These are phyloP conservation scores for Fagopyrum tataricum DNA, from an alignment of 148 eudicot species.

Conservation along the genomic window DNA sequence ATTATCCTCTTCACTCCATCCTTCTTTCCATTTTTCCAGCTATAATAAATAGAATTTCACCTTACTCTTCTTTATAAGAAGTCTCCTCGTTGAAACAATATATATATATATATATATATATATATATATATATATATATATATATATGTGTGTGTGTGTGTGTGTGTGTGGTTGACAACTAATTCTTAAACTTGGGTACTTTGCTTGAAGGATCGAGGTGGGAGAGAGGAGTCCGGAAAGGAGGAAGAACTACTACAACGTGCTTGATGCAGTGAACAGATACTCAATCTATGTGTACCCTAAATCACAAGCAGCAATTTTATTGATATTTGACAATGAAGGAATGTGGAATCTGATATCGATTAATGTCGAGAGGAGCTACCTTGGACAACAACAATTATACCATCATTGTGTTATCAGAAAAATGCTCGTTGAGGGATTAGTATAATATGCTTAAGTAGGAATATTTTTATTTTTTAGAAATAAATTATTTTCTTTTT, in stretches of 20 bases:
- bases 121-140: too few relatives aligned
- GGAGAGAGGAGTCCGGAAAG: conserved; percentile 45
- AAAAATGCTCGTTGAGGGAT: conserved; percentile 31
- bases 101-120: too few relatives aligned
- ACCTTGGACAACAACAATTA: conserved; percentile 45
- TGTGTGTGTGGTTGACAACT: too few relatives aligned
- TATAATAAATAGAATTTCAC: conserved; percentile 13
- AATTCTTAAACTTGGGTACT: too few relatives aligned
- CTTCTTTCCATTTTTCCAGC: conserved; percentile 26
- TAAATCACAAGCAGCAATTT: conserved; percentile 38
- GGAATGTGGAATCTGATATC: conserved; percentile 52
- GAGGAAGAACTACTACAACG: conserved; percentile 55
- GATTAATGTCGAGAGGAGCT: conserved; percentile 21
- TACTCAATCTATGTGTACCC: conserved; percentile 54
- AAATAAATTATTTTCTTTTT: too few relatives aligned
- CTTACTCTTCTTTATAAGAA: too few relatives aligned
- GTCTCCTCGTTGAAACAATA: too few relatives aligned
- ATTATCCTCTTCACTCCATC: conserved; percentile 18
- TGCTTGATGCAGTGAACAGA: conserved; percentile 42
- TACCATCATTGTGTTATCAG: conserved; percentile 37
- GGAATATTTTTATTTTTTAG: background rate
- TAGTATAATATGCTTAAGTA: conserved; percentile 42
- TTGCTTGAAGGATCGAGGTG: conserved; percentile 43
- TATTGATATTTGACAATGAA: conserved; percentile 39
- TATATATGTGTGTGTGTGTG: too few relatives aligned